These are phyloP conservation scores for Phytopythium montanum DNA, from an alignment of 352 stramenopile genomes.

Conservation along the genomic window DNA sequence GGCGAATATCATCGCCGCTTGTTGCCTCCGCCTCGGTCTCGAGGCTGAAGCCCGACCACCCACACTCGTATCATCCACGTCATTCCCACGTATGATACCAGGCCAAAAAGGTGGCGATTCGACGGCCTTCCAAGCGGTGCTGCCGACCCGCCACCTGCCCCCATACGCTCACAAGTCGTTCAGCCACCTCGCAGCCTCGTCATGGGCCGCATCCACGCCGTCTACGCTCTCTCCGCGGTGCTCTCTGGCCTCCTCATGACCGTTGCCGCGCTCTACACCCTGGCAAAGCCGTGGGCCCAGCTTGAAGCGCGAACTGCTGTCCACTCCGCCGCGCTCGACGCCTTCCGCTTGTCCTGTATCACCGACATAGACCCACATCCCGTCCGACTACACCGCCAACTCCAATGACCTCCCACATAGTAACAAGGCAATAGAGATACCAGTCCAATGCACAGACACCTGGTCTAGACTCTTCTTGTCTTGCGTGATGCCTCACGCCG, in stretches of 20 bases:
- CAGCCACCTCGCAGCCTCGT: not conserved
- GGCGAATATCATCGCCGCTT: no score
- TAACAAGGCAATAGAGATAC: not conserved
- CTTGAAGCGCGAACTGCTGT: not conserved
- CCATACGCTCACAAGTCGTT: not conserved
- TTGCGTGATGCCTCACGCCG: not conserved
- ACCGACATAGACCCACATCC: no score
- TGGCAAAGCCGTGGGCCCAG: not conserved
- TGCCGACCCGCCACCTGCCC: not conserved
- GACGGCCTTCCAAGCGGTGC: not conserved
- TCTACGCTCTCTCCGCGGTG: conserved; percentile 1
- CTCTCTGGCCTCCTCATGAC: conserved; percentile 14
- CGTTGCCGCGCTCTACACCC: conserved; percentile 3
- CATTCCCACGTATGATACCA: not conserved
- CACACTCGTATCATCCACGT: not conserved
- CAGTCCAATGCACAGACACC: not conserved
- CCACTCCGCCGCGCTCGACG: not conserved
- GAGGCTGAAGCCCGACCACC: no score
- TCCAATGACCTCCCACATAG: not conserved
- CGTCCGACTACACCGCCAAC: not conserved
- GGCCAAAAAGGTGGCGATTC: not conserved
- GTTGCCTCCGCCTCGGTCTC: no score
- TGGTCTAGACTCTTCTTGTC: not conserved
- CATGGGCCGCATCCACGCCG: conserved; percentile 5
- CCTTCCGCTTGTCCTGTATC: not conserved